Percentiles rank a stretch among this genome's conserved stretches.
Evolutionary conservation across 257 asterid species (phyloP).

Genomic region (Nicotiana noctiflora): DNA sequence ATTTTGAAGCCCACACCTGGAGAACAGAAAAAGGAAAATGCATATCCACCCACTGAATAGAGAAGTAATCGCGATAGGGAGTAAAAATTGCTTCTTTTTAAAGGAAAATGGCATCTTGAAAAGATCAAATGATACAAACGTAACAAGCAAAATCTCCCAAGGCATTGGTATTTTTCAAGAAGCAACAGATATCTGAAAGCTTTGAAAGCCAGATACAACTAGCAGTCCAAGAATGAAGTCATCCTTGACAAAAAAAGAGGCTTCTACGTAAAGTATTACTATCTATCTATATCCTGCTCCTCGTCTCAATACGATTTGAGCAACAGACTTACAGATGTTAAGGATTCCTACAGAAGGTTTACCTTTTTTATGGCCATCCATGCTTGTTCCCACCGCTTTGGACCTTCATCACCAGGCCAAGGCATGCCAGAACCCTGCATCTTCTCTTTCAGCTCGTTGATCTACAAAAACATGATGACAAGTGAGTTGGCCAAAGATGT

Average conservation of each 20-base stretch:
- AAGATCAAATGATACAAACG: neutral
- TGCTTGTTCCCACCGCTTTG: conserved; percentile 91
- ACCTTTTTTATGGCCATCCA: conserved; percentile 97
- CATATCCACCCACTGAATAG: conserved; percentile 5
- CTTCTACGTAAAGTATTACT: neutral
- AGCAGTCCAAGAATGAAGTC: neutral
- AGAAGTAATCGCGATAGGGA: neutral
- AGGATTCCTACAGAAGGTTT: neutral
- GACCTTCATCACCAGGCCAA: conserved; percentile 99
- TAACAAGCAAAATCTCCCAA: neutral
- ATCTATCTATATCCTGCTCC: neutral
- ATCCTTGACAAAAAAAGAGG: neutral
- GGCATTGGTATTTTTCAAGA: neutral
- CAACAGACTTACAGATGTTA: neutral
- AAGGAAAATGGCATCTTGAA: neutral
- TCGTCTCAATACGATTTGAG: neutral
- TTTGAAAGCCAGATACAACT: neutral
- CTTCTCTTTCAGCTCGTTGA: conserved; percentile 78
- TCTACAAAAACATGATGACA: conserved; percentile 36
- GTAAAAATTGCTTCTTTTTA: neutral
- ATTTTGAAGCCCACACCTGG: conserved; percentile 99
- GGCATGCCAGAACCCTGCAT: conserved; percentile 96
- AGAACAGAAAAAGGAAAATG: conserved; percentile 7
- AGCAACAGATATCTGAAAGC: neutral
- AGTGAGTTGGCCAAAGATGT: neutral